Evolutionary conservation across 2,329 filamentous ascomycete genomes (phyloP), one percentile per base, ranked within the genome.

Genomic region (Diaporthe helianthi): DNA sequence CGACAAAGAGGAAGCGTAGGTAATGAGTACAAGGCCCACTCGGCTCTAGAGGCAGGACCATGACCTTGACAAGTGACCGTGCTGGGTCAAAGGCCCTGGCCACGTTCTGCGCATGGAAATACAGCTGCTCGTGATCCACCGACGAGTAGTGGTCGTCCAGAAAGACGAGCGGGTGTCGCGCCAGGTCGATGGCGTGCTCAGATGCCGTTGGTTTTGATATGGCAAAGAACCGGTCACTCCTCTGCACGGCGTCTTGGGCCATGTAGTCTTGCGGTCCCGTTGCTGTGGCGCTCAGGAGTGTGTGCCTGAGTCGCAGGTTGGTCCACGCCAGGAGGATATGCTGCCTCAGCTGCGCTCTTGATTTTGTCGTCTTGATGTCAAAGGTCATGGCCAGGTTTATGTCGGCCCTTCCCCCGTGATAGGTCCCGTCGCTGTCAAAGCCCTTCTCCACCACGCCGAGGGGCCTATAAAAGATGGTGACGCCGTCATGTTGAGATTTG

Each of bases 371-470:
- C 19, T 69, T 69, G 33, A 73, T 41, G 24, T 67, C 64, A n/a
- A 71, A 46, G 3, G 47, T 68, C 19, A 75, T 63, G 47, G 73
- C 64, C 17, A 71, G 36, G 33, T 71, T 75, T 26, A 76, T 67
- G 49, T 76, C 74, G 17, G 74, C 74, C 44, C 74, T 70, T 19
- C 74, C 74, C 19, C 71, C 73, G 33, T 73, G 71, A 52, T 75
- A 73, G 22, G 69, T 70, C 15, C 74, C 74, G 54, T 76, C 74
- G 3, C 70, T 38, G 68, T 76, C 73, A 68, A 76, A 76, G n/a
- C 67, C 65, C n/a, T 70, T 64, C 54, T 76, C 74, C 19, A 74
- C 68, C 2, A 75, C 55, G 22, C 69, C 69, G 4, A 71, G 69
- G 12, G 69, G 69, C 2, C 69, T 60, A 19, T 69, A 69, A 13